Evolutionary conservation across 208 protist species (phyloP).

Genomic region (Leishmania guyanensis): DNA sequence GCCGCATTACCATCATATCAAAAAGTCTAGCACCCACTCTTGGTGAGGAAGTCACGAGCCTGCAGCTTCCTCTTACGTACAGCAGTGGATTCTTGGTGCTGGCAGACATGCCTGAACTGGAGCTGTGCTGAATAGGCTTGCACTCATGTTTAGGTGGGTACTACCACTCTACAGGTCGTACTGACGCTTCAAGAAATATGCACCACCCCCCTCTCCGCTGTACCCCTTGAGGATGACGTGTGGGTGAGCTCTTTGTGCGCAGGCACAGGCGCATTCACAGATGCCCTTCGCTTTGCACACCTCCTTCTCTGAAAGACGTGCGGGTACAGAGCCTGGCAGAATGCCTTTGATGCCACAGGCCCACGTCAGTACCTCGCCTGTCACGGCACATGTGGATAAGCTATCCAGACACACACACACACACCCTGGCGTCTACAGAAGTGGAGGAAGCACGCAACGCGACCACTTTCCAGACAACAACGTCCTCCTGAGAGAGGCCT

Average conservation of each 20-base stretch:
- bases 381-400: too few species aligned
- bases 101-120: not conserved
- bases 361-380: not conserved
- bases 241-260: not conserved
- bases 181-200: not conserved
- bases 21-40: not conserved
- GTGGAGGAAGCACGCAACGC: too few species aligned
- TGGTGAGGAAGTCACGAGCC: not conserved
- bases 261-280: not conserved
- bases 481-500: too few species aligned
- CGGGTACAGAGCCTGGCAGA: too few species aligned
- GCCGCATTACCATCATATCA: not conserved
- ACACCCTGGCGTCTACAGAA: too few species aligned
- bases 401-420: too few species aligned
- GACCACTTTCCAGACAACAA: too few species aligned
- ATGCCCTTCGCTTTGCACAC: not conserved
- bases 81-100: not conserved
- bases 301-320: too few species aligned
- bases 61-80: not conserved
- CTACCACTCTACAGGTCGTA: not conserved
- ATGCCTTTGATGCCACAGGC: not conserved
- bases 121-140: too few species aligned
- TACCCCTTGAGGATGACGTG: not conserved
- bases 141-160: not conserved
- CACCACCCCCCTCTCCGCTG: too few species aligned